Conservation (phyloP, 129 eudicot genomes). For the Erigeron canadensis region DNA sequence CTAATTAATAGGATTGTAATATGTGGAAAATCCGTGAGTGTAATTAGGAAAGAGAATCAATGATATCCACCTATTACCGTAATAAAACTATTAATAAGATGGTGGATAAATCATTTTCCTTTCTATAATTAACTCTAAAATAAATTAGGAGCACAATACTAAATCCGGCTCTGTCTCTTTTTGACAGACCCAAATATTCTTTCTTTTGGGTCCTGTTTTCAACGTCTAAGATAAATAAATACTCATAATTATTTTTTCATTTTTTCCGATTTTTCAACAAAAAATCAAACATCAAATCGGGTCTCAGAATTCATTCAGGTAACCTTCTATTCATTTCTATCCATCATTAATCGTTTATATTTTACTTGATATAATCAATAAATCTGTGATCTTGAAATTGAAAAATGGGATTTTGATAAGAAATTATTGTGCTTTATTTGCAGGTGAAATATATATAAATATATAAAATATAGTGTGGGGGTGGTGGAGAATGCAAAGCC, state of each 20-base stretch:
- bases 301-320: constrained; percentile 26
- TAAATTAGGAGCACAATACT: too few species aligned
- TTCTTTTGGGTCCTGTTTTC: constrained; percentile 17
- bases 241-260: neutral
- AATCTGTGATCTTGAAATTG: constrained; percentile 7
- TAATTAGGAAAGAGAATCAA: too few species aligned
- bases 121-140: too few species aligned
- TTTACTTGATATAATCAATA: constrained; percentile 15
- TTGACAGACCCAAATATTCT: constrained; percentile 22
- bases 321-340: neutral
- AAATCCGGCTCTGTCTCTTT: neutral
- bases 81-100: too few species aligned
- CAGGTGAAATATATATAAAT: constrained; percentile 44
- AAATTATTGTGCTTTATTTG: constrained; percentile 34
- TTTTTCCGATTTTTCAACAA: constrained; percentile 11
- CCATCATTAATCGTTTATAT: neutral
- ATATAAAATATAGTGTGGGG: constrained; percentile 39
- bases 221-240: neutral
- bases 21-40: too few species aligned
- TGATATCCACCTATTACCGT: too few species aligned
- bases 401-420: neutral
- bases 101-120: too few species aligned
- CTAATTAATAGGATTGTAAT: too few species aligned
- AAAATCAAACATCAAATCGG: constrained; percentile 20
- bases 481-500: constrained; percentile 70